These are phyloP conservation scores for Buddleja alternifolia DNA, from an alignment of 257 asterid species.

Conservation along the genomic window DNA sequence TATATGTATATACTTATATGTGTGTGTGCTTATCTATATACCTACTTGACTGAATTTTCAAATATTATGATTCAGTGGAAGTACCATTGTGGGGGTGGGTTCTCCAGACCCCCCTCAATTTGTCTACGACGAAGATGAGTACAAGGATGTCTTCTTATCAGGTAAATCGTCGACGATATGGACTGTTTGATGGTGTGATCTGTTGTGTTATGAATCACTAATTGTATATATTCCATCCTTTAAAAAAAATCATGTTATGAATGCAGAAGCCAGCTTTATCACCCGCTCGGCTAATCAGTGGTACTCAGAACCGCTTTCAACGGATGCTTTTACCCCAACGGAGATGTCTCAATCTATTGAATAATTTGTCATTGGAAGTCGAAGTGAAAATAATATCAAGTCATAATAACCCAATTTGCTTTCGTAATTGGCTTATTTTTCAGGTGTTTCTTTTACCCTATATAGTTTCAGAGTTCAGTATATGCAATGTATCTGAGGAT, in stretches of 20 bases:
- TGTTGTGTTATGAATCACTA: not conserved
- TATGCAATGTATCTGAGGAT: not conserved
- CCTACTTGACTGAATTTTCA: not conserved
- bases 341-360: slow-evolving; percentile 24
- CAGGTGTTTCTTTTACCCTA: no score
- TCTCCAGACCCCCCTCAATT: slow-evolving; percentile 93
- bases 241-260: not conserved
- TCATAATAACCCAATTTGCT: not conserved
- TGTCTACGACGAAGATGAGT: slow-evolving; percentile 83
- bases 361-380: not conserved
- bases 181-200: not conserved
- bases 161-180: slow-evolving; percentile 42
- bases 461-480: no score
- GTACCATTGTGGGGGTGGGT: slow-evolving; percentile 95
- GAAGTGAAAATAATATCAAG: not conserved
- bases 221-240: not conserved
- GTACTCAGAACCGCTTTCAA: slow-evolving; percentile 56
- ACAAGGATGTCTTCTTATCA: slow-evolving; percentile 79
- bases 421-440: no score
- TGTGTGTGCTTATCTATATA: no score
- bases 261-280: slow-evolving; percentile 74
- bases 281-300: slow-evolving; percentile 59
- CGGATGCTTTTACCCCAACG: slow-evolving; percentile 18
- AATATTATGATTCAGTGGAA: slow-evolving; percentile 64
- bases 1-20: no score